Evolutionary conservation across 768 basidiomycete species (phyloP).

Genomic region (Erythrobasidium yunnanense): DNA sequence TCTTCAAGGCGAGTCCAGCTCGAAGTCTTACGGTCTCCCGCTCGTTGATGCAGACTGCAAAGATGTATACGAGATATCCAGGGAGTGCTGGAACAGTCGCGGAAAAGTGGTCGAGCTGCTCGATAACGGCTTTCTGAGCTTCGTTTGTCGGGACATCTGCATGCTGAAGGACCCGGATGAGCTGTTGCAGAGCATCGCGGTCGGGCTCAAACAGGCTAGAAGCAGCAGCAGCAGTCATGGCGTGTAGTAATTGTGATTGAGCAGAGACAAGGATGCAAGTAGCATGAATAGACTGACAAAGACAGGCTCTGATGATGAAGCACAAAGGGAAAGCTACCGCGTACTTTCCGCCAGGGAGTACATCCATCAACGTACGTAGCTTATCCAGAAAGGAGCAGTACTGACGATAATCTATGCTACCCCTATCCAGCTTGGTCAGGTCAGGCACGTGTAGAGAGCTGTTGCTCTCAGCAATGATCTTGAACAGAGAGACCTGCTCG

Average conservation of each 20-base stretch:
- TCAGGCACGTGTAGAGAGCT: no score
- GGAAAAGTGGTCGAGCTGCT: slow-evolving; percentile 81
- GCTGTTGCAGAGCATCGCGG: slow-evolving; percentile 3
- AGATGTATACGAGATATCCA: slow-evolving; percentile 79
- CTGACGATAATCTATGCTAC: no score
- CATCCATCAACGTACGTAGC: no score
- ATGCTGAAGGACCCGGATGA: background rate
- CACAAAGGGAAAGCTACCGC: no score
- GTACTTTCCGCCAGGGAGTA: no score
- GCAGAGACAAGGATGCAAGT: background rate
- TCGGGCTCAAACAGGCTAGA: background rate
- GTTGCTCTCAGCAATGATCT: no score
- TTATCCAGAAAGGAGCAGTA: no score
- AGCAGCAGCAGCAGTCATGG: background rate
- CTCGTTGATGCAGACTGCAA: slow-evolving; percentile 66
- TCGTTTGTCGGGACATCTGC: slow-evolving; percentile 17
- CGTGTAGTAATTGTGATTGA: background rate
- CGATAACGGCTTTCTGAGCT: slow-evolving; percentile 16
- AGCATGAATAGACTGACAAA: no score
- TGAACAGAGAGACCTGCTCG: no score
- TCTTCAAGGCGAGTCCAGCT: slow-evolving; percentile 94
- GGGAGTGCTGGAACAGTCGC: slow-evolving; percentile 66
- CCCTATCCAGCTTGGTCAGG: no score
- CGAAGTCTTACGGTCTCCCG: slow-evolving; percentile 88
- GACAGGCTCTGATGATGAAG: no score